Percentiles rank a stretch among this genome's conserved stretches.
These are phyloP conservation scores for Bimuria novae-zelandiae DNA, from an alignment of 2,329 filamentous ascomycete genomes.

Conservation along the genomic window DNA sequence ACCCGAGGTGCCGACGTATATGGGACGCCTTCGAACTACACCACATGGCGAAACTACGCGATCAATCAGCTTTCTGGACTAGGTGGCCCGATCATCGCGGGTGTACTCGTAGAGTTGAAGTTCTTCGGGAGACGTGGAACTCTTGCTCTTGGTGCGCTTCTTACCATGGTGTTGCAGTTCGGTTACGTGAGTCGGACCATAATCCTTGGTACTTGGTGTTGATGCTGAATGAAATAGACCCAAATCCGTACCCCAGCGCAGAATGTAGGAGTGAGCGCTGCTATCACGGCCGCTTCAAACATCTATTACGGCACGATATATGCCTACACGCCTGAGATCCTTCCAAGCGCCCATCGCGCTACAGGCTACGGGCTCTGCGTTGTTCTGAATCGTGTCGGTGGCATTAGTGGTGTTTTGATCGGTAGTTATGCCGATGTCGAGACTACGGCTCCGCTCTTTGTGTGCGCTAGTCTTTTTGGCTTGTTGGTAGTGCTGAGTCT, in stretches of 20 bases:
- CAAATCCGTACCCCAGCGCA: constrained; percentile 29
- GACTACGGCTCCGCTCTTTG: constrained; percentile 30
- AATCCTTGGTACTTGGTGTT: not conserved
- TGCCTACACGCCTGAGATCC: constrained; percentile 27
- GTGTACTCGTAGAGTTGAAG: constrained; percentile 23
- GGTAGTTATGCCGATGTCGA: constrained; percentile 30
- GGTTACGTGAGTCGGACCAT: constrained; percentile 14
- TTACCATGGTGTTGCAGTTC: constrained; percentile 28
- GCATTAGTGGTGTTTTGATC: constrained; percentile 29
- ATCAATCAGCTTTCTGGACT: constrained; percentile 39
- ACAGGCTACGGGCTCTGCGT: constrained; percentile 29
- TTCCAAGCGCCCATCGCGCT: constrained; percentile 26
- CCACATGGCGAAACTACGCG: constrained; percentile 24
- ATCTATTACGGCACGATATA: constrained; percentile 31
- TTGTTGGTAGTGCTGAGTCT: constrained; percentile 27
- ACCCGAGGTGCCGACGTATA: constrained; percentile 16
- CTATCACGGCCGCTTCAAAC: constrained; percentile 24
- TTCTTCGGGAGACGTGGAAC: constrained; percentile 26
- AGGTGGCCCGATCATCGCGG: constrained; percentile 22
- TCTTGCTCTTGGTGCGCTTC: constrained; percentile 22
- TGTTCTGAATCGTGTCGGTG: constrained; percentile 28
- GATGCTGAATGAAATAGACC: constrained; percentile 11
- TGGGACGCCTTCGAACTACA: constrained; percentile 16
- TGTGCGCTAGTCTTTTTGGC: constrained; percentile 31
- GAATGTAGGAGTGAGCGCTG: constrained; percentile 26